These are phyloP conservation scores for Epichloe amarillans DNA, from an alignment of 2,329 filamentous ascomycete species.

Conservation along the genomic window DNA sequence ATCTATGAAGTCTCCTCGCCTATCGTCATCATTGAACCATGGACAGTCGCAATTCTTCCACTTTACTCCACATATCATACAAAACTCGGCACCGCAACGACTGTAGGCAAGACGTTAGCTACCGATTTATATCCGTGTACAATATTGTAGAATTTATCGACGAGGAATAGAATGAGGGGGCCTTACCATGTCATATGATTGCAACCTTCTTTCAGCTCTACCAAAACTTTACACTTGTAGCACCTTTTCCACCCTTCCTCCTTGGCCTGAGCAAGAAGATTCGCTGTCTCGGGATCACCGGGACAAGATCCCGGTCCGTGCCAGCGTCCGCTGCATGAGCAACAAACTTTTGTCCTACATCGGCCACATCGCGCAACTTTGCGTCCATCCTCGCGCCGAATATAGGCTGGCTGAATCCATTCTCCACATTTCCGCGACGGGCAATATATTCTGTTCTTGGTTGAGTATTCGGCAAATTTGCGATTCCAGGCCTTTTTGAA, in stretches of 20 bases:
- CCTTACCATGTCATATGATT: conserved; percentile 79
- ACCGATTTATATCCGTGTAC: neutral
- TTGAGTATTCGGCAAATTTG: conserved; percentile 65
- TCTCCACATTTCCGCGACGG: conserved; percentile 59
- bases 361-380: conserved; percentile 56
- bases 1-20: conserved; percentile 40
- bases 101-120: conserved; percentile 20
- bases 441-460: conserved; percentile 65
- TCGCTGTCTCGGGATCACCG: conserved; percentile 51
- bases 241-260: conserved; percentile 64
- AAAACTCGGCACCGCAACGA: conserved; percentile 73
- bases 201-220: conserved; percentile 70
- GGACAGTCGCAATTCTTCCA: conserved; percentile 79
- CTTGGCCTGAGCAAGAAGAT: conserved; percentile 50
- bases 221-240: conserved; percentile 57
- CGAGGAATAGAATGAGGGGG: neutral
- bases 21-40: conserved; percentile 55
- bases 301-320: conserved; percentile 60
- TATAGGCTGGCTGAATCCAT: conserved; percentile 64
- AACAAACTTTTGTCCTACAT: conserved; percentile 65
- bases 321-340: conserved; percentile 58
- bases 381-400: conserved; percentile 43
- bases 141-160: neutral
- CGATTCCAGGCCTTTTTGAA: conserved; percentile 74
- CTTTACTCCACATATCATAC: conserved; percentile 68